Percentiles rank a stretch among this genome's conserved stretches.
phyloP scores from a whole-genome alignment of 2,329 filamentous ascomycete genomes.

The Coccinonectria pachysandricola region DNA sequence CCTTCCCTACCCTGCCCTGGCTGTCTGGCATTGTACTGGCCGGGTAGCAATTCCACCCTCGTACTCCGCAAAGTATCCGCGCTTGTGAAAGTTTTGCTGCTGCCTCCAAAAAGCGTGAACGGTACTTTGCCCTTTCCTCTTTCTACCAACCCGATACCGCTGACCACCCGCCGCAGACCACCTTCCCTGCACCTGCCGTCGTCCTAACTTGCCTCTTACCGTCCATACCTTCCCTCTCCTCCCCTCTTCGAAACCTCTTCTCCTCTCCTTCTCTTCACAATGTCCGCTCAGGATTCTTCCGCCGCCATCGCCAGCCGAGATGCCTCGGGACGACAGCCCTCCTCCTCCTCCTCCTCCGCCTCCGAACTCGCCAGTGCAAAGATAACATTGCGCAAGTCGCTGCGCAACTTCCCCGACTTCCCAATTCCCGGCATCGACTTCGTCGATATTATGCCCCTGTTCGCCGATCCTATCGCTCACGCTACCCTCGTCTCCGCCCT shows the following conservation, averaged over 20 bases:
- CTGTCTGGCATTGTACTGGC: no score
- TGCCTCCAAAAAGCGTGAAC: no score
- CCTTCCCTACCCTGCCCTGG: no score
- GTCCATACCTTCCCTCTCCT: constrained; percentile 16
- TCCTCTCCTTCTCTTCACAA: constrained; percentile 23
- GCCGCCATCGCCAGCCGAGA: constrained; percentile 31
- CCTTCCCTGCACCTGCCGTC: no score
- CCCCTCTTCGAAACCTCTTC: constrained; percentile 18
- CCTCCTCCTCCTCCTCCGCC: constrained; percentile 51
- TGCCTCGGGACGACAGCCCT: constrained; percentile 54
- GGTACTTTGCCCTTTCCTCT: no score
- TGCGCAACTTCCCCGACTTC: constrained; percentile 87
- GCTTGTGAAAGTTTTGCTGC: no score
- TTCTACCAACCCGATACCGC: no score
- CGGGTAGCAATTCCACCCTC: no score
- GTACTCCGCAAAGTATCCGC: no score
- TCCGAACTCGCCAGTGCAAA: constrained; percentile 58
- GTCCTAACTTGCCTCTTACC: no score
- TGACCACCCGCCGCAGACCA: no score
- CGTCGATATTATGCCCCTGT: constrained; percentile 95
- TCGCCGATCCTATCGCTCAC: constrained; percentile 68
- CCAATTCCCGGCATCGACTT: constrained; percentile 88
- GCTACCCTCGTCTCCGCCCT: constrained; percentile 70
- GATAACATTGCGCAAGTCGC: constrained; percentile 59
- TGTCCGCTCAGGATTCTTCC: constrained; percentile 20